These are phyloP conservation scores for Chlorella sorokiniana DNA, from an alignment of 139 green algal species.

Conservation along the genomic window DNA sequence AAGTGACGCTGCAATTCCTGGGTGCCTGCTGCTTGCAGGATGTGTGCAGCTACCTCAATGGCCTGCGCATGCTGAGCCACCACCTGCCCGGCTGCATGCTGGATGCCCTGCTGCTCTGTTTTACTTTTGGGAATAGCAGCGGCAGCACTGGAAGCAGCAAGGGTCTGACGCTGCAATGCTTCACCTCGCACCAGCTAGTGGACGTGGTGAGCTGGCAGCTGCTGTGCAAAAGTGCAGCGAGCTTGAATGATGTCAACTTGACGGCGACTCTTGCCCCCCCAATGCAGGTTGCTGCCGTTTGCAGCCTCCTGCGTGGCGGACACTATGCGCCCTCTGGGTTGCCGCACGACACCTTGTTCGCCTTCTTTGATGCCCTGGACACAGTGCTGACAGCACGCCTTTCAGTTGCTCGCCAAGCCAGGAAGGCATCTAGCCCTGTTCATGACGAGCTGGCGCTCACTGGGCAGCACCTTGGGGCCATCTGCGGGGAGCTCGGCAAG, in stretches of 20 bases:
- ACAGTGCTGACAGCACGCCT: background rate
- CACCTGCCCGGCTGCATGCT: background rate
- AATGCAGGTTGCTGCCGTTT: background rate
- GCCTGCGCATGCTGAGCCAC: constrained; percentile 2
- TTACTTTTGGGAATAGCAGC: background rate
- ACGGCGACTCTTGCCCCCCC: background rate
- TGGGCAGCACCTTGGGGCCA: background rate
- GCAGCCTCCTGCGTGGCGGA: constrained; percentile 14
- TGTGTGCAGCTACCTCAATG: background rate
- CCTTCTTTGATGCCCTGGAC: constrained; percentile 17
- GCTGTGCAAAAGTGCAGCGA: no score
- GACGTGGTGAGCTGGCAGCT: no score
- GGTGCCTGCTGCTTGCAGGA: background rate
- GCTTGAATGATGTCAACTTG: no score
- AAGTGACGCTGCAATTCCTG: no score
- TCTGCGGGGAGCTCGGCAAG: background rate
- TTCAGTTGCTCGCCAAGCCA: background rate
- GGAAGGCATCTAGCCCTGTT: background rate
- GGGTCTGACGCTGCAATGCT: background rate
- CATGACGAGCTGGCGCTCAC: constrained; percentile 5
- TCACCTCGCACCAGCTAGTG: no score
- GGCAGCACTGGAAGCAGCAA: background rate
- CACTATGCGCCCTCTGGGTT: background rate
- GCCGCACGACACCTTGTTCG: background rate
- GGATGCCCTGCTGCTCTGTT: background rate